phyloP scores from a whole-genome alignment of 495 filamentous ascomycete species.

The Trichoderma asperelloides region DNA sequence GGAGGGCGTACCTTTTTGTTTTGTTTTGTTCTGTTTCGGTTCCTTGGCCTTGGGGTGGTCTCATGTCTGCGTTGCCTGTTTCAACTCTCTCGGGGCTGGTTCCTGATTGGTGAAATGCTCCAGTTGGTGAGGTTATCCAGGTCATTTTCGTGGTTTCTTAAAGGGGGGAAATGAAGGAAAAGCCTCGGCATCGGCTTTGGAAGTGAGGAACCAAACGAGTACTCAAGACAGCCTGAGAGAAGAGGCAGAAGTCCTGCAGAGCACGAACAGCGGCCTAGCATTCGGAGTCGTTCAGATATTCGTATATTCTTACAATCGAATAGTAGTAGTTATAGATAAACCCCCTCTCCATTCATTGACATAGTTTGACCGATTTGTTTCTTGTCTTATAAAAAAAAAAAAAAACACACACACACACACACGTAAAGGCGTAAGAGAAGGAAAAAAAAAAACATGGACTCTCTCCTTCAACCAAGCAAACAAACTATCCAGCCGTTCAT shows the following conservation, averaged over 20 bases:
- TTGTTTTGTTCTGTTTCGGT: conserved; percentile 3
- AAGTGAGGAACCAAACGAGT: no score
- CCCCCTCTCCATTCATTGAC: neutral
- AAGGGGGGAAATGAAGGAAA: no score
- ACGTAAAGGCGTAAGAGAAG: neutral
- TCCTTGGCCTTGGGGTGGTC: neutral
- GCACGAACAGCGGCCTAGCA: no score
- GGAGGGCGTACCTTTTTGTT: neutral
- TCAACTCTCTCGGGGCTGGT: neutral
- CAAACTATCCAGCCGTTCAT: neutral
- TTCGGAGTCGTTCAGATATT: no score
- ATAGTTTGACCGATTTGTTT: neutral
- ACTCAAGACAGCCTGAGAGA: no score
- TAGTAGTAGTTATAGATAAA: no score
- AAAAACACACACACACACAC: neutral
- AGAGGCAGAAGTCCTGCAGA: no score
- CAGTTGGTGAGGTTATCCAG: no score
- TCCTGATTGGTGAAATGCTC: neutral
- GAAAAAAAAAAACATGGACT: neutral
- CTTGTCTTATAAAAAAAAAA: neutral
- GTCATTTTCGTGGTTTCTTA: no score
- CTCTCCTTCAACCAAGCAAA: neutral
- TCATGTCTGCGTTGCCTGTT: neutral
- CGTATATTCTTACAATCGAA: no score
- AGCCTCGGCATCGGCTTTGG: no score